Percentiles rank a stretch among this genome's conserved stretches.
Evolutionary conservation across 108 stramenopile species (phyloP).

Genomic region (Nitzschia sp.): DNA sequence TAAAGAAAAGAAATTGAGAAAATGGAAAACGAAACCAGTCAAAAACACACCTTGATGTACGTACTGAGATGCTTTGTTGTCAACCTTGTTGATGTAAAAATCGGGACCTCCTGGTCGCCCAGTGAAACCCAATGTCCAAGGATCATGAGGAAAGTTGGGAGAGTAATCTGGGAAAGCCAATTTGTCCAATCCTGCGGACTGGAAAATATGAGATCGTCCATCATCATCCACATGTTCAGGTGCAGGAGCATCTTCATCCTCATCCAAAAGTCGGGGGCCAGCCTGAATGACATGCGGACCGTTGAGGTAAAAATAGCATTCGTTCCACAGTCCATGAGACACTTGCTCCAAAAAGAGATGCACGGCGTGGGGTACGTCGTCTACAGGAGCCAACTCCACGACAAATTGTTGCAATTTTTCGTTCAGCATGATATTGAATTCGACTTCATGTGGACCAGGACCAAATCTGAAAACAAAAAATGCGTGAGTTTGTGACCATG

Average conservation of each 20-base stretch:
- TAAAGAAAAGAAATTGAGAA: not conserved
- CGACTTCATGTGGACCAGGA: constrained; percentile 64
- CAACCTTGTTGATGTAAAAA: constrained; percentile 86
- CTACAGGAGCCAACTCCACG: constrained; percentile 70
- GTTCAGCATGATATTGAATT: constrained; percentile 33
- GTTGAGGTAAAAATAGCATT: constrained; percentile 66
- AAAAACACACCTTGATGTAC: not conserved
- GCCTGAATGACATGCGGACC: constrained; percentile 83
- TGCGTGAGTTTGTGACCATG: constrained; percentile 1
- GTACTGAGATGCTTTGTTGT: constrained; percentile 73
- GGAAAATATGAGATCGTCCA: constrained; percentile 26
- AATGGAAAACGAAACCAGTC: not conserved
- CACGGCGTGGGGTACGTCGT: constrained; percentile 78
- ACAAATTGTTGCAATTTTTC: constrained; percentile 33
- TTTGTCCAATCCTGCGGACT: constrained; percentile 36
- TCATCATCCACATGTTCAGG: constrained; percentile 21
- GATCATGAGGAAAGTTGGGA: constrained; percentile 60
- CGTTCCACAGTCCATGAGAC: constrained; percentile 75
- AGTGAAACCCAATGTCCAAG: constrained; percentile 81
- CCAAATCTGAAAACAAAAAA: constrained; percentile 50
- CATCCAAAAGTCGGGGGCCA: constrained; percentile 45
- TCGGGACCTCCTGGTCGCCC: constrained; percentile 90
- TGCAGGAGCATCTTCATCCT: constrained; percentile 21
- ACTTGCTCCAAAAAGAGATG: constrained; percentile 86
- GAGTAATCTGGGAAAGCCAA: constrained; percentile 83